Evolutionary conservation across 257 asterid species (phyloP), one percentile per base, ranked within the genome.

Genomic region (Solanum ossicruentum): DNA sequence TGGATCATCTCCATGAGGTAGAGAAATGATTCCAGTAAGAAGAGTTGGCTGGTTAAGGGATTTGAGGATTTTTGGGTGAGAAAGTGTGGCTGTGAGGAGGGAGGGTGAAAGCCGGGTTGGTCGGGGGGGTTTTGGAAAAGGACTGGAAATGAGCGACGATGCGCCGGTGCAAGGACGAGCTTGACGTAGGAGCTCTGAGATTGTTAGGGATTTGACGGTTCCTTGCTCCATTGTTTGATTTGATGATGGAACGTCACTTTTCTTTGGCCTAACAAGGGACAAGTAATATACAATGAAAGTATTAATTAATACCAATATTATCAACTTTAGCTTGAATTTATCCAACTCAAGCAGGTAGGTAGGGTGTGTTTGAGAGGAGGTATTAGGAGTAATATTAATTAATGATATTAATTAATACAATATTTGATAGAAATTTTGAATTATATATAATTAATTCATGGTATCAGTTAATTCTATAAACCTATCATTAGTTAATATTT

Each of bases 11-110:
- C 36, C 32, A 45, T 54, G 85, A 58, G 90, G 97, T 23, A 96
- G 93, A 26, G 87, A 84, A 41, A 94, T 73, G 54, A 88, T 91
- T 84, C 99, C 99, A 41, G 88, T 70, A 60, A 96, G 91, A 56
- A 84, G 63, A 15, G 90, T 51, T 11, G 95, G 88, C 41, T 80
- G 43, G 63, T 80, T 89, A 81, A 92, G 83, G 84, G 99, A 93
- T 87, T 89, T 89, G 18, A 96, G 97, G 69, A 92, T 86, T 80
- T 85, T 86, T 2, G 41, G n/a, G 81, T 23, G 80, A 67, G 91
- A 81, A 88, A 57, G 88, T 80, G 80, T 88, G 58, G 85, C 70
- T 5, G 54, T 39, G 78, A 26, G 4, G n/a, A 39, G 57, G 52
- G 86, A 47, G 82, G 88, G 81, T 49, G 69, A 55, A 81, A 23